Percentiles rank a stretch among this genome's conserved stretches.
phyloP scores from a whole-genome alignment of 129 eudicot species.

The Rutidosis leptorrhynchoides region DNA sequence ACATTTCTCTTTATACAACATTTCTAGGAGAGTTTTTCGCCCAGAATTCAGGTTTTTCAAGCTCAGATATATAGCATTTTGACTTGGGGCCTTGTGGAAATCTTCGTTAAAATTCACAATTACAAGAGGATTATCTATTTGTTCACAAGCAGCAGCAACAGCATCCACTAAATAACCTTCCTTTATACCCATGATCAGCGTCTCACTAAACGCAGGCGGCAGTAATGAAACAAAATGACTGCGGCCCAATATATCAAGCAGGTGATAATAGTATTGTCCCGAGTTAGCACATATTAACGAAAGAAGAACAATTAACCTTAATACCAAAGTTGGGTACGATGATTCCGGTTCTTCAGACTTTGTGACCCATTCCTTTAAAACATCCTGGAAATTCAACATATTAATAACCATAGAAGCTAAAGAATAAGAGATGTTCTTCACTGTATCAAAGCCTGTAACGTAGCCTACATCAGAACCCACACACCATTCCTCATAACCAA shows the following conservation, averaged over 20 bases:
- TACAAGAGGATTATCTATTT: constrained; percentile 54
- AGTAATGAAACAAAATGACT: constrained; percentile 17
- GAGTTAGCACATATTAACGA: constrained; percentile 43
- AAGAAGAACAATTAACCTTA: constrained; percentile 47
- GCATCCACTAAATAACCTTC: constrained; percentile 14
- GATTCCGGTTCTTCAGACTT: constrained; percentile 23
- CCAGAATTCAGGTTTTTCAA: constrained; percentile 2
- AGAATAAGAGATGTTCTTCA: constrained; percentile 24
- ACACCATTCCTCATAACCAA: too few relatives aligned
- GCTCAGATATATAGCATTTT: constrained; percentile 22
- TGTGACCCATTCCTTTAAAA: constrained; percentile 41
- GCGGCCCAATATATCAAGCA: constrained; percentile 26
- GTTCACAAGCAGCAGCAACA: constrained; percentile 32
- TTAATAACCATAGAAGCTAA: constrained; percentile 20
- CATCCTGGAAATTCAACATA: constrained; percentile 28
- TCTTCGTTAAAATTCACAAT: constrained; percentile 32
- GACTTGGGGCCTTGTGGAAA: background rate
- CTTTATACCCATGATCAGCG: constrained; percentile 13
- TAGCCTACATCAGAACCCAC: too few relatives aligned
- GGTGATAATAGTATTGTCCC: constrained; percentile 20
- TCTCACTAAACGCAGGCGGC: constrained; percentile 38
- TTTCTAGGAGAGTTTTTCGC: constrained; percentile 13
- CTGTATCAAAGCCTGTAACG: constrained; percentile 19
- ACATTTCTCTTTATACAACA: constrained; percentile 18
- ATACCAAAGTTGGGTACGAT: constrained; percentile 29